phyloP scores from a whole-genome alignment of 805 yeast genomes.

The Sugiyamaella marilandica region DNA sequence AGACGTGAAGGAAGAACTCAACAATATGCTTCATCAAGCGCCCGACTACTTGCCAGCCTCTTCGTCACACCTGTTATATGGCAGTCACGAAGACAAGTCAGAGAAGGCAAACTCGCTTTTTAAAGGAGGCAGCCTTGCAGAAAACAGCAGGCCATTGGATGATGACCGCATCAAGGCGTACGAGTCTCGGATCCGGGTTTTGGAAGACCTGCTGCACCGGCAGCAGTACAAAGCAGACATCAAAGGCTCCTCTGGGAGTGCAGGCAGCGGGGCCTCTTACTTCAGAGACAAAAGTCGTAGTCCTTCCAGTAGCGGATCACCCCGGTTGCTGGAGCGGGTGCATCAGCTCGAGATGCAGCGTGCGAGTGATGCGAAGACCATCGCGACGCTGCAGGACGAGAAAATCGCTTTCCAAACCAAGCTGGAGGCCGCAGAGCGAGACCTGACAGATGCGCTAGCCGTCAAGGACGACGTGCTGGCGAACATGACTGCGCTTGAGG shows the following conservation, averaged over 20 bases:
- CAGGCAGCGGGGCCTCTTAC: not conserved
- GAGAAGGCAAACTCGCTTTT: not conserved
- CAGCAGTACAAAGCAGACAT: slow-evolving; percentile 40
- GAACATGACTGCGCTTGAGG: slow-evolving; percentile 62
- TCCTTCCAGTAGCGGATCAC: slow-evolving; percentile 6
- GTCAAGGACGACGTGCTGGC: slow-evolving; percentile 63
- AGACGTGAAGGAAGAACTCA: slow-evolving; percentile 29
- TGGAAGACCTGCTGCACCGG: slow-evolving; percentile 74
- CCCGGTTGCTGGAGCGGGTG: slow-evolving; percentile 15
- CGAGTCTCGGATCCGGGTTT: slow-evolving; percentile 63
- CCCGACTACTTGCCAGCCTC: not conserved
- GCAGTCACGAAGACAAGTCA: not conserved
- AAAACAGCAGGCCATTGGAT: not conserved
- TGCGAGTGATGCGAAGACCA: slow-evolving; percentile 1
- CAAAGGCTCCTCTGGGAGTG: not conserved
- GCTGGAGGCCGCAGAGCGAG: slow-evolving; percentile 27
- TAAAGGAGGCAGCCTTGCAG: slow-evolving; percentile 5
- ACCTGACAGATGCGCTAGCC: slow-evolving; percentile 26
- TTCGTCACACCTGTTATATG: not conserved
- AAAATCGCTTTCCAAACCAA: slow-evolving; percentile 4
- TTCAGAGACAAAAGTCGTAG: slow-evolving; percentile 4
- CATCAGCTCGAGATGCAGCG: slow-evolving; percentile 18
- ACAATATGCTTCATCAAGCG: slow-evolving; percentile 26
- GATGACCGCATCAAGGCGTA: slow-evolving; percentile 49
- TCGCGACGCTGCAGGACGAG: slow-evolving; percentile 10